These are phyloP conservation scores for Claviceps africana DNA, from an alignment of 2,329 filamentous ascomycete genomes.

Conservation along the genomic window DNA sequence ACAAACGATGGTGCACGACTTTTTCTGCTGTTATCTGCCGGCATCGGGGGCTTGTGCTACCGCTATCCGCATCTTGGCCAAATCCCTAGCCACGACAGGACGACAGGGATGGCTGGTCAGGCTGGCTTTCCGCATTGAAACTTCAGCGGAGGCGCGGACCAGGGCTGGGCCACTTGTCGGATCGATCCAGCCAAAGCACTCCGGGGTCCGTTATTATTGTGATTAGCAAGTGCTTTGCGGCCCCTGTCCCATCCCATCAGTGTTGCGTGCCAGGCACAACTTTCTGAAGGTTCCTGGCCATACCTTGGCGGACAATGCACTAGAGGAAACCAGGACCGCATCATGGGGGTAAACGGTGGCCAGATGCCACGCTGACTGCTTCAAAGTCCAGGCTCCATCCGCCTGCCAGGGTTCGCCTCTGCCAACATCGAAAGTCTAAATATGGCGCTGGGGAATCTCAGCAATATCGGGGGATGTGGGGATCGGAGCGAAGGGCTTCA, in stretches of 20 bases:
- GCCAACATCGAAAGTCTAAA: not conserved
- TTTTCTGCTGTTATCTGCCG: not conserved
- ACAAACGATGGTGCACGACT: too few relatives aligned
- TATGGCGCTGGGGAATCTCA: not conserved
- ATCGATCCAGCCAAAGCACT: not conserved
- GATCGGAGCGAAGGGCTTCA: not conserved
- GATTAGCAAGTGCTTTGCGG: too few relatives aligned
- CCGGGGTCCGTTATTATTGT: not conserved
- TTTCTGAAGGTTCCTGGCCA: too few relatives aligned
- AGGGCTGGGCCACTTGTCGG: not conserved
- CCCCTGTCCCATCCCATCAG: not conserved
- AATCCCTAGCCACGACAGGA: too few relatives aligned
- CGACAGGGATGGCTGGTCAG: not conserved
- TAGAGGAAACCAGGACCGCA: not conserved
- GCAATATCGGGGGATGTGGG: not conserved
- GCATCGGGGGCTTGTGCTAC: not conserved
- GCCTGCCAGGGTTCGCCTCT: not conserved
- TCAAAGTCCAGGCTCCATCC: not conserved
- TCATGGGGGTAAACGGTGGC: not conserved
- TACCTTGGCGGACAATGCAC: not conserved
- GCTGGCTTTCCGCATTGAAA: not conserved
- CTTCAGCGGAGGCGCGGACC: not conserved
- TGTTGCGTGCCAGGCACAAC: not conserved
- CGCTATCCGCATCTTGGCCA: not conserved
- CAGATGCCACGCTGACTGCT: not conserved